Base-by-base conservation (phyloP, 805 yeast species). In the Candida peoriensis region DNA sequence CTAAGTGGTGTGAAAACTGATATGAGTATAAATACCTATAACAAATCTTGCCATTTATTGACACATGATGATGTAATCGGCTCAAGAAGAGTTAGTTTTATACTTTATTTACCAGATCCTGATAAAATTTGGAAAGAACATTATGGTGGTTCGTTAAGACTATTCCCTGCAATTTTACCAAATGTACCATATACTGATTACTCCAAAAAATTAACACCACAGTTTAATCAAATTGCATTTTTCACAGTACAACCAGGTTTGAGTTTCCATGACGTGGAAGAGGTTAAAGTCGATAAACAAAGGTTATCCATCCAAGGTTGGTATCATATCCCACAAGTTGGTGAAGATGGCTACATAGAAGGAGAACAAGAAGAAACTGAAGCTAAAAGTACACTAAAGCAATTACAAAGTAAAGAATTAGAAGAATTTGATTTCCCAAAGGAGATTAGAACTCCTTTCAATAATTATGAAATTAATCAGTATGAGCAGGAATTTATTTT, bases 21-120 rank as follows among this genome's bases (percentile, higher is more conserved):
- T 55, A 81, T 93, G 79, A 81, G 94, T 41, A 76, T 93, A 46
- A 90, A 93, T 54, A 80, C 94, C 4, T 93, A 93, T 57, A 81
- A 82, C 32, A 84, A 86, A 50, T 94, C 96, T 2, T 93, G 97
- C 54, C 99, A 93, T 61, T 65, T 93, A 38, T 66, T 93, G 43
- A 87, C 95, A 4, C 99, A 93, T 56, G 99, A 93, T 61, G 99
- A 93, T 57, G 98, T 93, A 21, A 93, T 93, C 55, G 98, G 97
- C 2, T 80, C 96, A 2, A 70, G 99, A 55, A 68, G 97, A 39
- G 89, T 93, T 20, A 84, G 96, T 48, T 93, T 89, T 53, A 94
- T 94, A 43, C 65, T 94, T 33, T 93, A 93, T 56, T 63, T 93
- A 56, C 95, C 97, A 0, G 96, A 89, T 29, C 97, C 97, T 2